Base-by-base conservation (phyloP, 2,329 filamentous ascomycete genomes). In the Stachybotrys echinatus region DNA sequence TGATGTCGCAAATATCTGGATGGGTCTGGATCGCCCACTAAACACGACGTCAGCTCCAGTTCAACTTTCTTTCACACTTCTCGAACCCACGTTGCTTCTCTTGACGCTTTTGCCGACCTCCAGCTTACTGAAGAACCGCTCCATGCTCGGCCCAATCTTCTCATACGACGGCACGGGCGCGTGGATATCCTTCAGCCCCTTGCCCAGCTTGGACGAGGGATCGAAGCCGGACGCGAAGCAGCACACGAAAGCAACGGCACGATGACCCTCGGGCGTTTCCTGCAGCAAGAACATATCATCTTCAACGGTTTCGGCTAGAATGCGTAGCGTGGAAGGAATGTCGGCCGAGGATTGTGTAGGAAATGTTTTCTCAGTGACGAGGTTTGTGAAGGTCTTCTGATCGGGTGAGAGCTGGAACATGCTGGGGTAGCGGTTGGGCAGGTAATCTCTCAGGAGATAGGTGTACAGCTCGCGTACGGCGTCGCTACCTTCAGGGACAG, bases 111-210 rank as follows among this genome's bases (percentile, higher is more conserved):
- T 77, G 0, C 76, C 78, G 1, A 73, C 73, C 48, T 74, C 66
- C 0, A 81, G 47, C 45, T 68, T 71, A 3, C 59, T 56, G 52
- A 82, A 81, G 59, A 76, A 80, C 6, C 70, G 67, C 60, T 82
- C 77, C 76, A 82, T 80, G 51, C 76, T 80, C 0, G 65, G 57
- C 0, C 73, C 76, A 23, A 82, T 80, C 63, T 75, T 80, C 17
- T 78, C 72, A 49, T 80, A 81, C 1, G 67, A 66, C 1, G 79
- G 79, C 37, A 82, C 79, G 0, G 76, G 76, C 17, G 51, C 61
- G 50, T 83, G 79, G 12, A 81, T 75, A 20, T 77, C 74, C 42
- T 61, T 61, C 19, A 82, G 60, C 10, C 70, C 55, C 54, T 71
- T 69, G 3, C 75, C 77, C 23, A 82, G 61, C 60, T 81, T 81